Base-by-base conservation (phyloP, 2,329 filamentous ascomycete species). In the Xylariomycetidae sp. region DNA sequence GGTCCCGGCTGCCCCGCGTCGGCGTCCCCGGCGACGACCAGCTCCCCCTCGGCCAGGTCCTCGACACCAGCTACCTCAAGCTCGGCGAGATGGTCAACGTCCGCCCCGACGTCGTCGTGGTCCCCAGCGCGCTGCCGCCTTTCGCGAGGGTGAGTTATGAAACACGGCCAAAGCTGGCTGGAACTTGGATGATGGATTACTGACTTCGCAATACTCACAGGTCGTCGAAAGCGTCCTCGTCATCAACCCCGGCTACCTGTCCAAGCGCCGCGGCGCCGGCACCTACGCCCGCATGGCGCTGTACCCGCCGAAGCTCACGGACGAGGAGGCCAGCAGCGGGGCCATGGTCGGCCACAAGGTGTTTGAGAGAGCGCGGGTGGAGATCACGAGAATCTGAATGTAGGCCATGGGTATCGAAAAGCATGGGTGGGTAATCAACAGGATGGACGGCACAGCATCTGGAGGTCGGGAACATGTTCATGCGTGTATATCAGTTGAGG, bases 21-120 rank as follows among this genome's bases (percentile, higher is more conserved):
- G 79, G 78, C 1, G 74, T 72, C 2, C 68, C 64, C 13, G n/a
- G n/a, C n/a, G n/a, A n/a, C n/a, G 69, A 73, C 38, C 75, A 72
- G 1, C 49, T 75, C 23, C 77, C 76, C 4, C 79, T 83, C 0
- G 89, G 89, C 1, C 79, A 86, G 1, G 80, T 82, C 67, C 57
- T 96, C 32, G 92, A 98, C 58, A 64, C 85, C 14, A 81, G 81
- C 42, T 95, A 92, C 60, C 56, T 93, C 46, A 90, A 92, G 62
- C 64, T 96, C 13, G 88, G 86, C 13, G 92, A 96, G 60, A 94
- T 94, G 78, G 73, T 92, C 50, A 85, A 83, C 43, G 83, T 88
- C 3, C 69, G 80, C 32, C 92, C 89, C 0, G 92, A 98, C 60
- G 71, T 96, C 23, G 61, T 96, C 51, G 68, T 96, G 29, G 68